Percentiles rank a stretch among this genome's conserved stretches.
Conservation (phyloP, 1,284 basidiomycete genomes). For the Ceratobasidium sp. region DNA sequence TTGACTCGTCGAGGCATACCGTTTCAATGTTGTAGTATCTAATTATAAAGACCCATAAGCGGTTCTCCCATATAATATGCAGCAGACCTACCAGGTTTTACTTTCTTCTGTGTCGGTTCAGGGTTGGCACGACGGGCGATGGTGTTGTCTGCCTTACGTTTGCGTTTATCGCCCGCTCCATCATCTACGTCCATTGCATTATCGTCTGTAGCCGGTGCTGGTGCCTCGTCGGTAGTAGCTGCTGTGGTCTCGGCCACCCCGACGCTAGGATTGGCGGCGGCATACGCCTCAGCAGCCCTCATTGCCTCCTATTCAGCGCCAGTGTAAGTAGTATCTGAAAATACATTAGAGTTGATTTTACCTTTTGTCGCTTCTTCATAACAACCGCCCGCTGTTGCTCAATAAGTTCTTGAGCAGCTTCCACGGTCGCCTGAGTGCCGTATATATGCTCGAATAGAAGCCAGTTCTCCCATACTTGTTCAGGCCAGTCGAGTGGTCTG, state of each 20-base stretch:
- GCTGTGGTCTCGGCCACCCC: constrained; percentile 51
- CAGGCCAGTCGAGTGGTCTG: constrained; percentile 89
- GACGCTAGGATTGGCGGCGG: constrained; percentile 49
- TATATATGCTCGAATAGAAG: constrained; percentile 84
- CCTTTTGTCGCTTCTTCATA: constrained; percentile 73
- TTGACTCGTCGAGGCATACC: constrained; percentile 58
- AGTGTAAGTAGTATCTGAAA: constrained; percentile 53
- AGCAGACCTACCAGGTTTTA: constrained; percentile 63
- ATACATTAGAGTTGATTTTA: constrained; percentile 52
- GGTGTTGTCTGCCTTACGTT: constrained; percentile 70
- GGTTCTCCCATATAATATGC: constrained; percentile 55
- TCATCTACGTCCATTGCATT: constrained; percentile 66
- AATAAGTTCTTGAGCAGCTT: constrained; percentile 73
- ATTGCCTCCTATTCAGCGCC: constrained; percentile 63
- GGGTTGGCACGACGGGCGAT: constrained; percentile 50
- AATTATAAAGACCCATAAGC: not conserved
- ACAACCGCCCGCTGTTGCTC: constrained; percentile 72
- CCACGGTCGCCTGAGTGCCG: constrained; percentile 76
- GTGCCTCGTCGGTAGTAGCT: constrained; percentile 21
- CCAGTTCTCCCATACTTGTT: constrained; percentile 91
- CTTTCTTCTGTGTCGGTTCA: constrained; percentile 63
- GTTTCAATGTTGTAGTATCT: constrained; percentile 63
- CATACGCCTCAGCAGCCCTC: constrained; percentile 59
- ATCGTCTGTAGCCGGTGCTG: constrained; percentile 45
- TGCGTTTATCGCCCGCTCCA: constrained; percentile 58